Base-by-base conservation (phyloP, 129 eudicot species). In the Pseudognaphalium luteoalbum region DNA sequence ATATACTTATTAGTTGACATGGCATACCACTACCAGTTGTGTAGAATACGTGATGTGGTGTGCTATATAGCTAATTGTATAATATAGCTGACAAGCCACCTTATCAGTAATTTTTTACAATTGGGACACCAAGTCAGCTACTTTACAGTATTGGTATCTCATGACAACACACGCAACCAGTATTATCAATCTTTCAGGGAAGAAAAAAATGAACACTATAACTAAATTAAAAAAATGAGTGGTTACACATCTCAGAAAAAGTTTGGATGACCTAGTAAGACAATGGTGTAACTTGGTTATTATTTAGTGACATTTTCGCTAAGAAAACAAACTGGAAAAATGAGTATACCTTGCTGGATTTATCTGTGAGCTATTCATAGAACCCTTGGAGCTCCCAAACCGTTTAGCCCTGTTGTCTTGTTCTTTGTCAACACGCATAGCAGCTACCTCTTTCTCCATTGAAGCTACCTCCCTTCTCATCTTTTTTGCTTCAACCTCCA, bases 391-490 rank as follows among this genome's bases (percentile, higher is more conserved):
- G 71, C 77, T 82, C 42, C 83, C 92, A 74, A 88, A 85, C n/a
- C 96, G 81, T 72, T 87, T 94, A 34, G 91, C 88, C 75, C 87
- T 87, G 44, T 74, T 91, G 51, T 94, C 98, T 52, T 94, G 93
- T 71, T 91, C 97, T 86, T 91, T 94, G 35, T 94, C 89, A 6
- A 87, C 90, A 65, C 96, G 97, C 94, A 93, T 93, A 4, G 96
- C 96, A 84, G 96, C 88, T 63, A 89, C 94, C 72, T 85, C 94
- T 86, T 92, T 92, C 88, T 92, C 98, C 96, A 92, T 89, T 33
- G 93, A 92, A 83, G 98, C 96, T 71, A 90, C 94, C 77, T 92
- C 94, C 66, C 98, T 88, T 83, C 98, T 87, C 96, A 88, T 92
- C 84, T 88, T 92, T 73, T 90, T 92, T 69, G 92, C 98, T 80